Percentiles rank a stretch among this genome's conserved stretches.
phyloP scores from a whole-genome alignment of 768 basidiomycete species.

The Piloderma croceum region DNA sequence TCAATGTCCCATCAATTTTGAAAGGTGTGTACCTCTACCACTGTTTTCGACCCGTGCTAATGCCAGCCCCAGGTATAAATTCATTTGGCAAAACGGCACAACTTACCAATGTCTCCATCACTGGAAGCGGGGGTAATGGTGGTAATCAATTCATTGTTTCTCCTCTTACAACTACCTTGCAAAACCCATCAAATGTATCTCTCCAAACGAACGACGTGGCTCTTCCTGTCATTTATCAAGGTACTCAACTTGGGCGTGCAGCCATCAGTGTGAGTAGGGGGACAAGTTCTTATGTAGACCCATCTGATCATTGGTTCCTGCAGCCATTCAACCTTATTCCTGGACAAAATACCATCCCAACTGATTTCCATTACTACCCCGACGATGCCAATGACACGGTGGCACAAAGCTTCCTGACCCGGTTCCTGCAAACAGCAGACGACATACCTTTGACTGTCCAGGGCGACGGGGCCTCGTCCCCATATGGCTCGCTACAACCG shows the following conservation, averaged over 20 bases:
- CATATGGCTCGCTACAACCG: constrained; percentile 52
- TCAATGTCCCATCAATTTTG: constrained; percentile 53
- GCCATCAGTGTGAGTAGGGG: constrained; percentile 51
- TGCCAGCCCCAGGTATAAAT: constrained; percentile 44
- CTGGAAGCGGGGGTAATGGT: constrained; percentile 60
- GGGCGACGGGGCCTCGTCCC: constrained; percentile 56
- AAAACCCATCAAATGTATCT: constrained; percentile 67
- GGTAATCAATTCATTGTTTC: constrained; percentile 53
- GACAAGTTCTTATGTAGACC: too few relatives aligned
- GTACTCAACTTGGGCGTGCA: constrained; percentile 52
- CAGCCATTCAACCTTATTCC: constrained; percentile 55
- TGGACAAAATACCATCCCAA: constrained; percentile 44
- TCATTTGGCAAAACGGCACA: constrained; percentile 49
- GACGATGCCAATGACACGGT: constrained; percentile 59
- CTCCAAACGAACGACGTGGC: constrained; percentile 52
- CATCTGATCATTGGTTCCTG: too few relatives aligned
- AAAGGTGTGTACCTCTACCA: constrained; percentile 34
- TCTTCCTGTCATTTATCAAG: constrained; percentile 53
- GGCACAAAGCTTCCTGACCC: constrained; percentile 56
- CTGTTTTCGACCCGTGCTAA: constrained; percentile 1
- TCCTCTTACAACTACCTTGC: constrained; percentile 50
- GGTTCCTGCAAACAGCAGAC: constrained; percentile 51
- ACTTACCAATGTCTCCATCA: constrained; percentile 52
- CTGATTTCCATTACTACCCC: constrained; percentile 68
- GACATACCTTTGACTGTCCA: constrained; percentile 47